Evolutionary conservation across 495 filamentous ascomycete species (phyloP).

Genomic region (Xylaria acuta): DNA sequence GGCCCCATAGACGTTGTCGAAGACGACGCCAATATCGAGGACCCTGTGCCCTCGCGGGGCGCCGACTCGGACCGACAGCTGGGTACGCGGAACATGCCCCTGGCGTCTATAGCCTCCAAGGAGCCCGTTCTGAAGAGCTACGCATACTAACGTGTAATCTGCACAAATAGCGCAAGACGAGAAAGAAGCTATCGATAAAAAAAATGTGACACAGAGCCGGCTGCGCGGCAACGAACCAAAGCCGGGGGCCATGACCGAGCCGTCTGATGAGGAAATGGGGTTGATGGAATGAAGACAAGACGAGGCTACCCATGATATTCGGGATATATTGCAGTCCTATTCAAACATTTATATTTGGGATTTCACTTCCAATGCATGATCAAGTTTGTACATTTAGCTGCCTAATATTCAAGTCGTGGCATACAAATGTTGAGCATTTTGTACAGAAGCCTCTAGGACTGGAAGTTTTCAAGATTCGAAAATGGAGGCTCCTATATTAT

Average conservation of each 20-base stretch:
- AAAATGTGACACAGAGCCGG: not conserved
- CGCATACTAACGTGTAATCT: not conserved
- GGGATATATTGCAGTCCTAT: not conserved
- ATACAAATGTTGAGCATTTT: too few species aligned
- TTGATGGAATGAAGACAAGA: not conserved
- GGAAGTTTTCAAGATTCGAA: too few species aligned
- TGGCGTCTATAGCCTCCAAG: not conserved
- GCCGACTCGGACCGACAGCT: constrained; percentile 5
- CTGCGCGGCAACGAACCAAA: constrained; percentile 10
- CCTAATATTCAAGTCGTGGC: not conserved
- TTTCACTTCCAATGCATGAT: not conserved
- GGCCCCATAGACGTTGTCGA: not conserved
- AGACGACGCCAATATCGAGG: not conserved
- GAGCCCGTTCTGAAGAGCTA: too few species aligned
- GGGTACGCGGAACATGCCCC: not conserved
- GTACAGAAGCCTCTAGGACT: too few species aligned
- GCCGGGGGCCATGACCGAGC: not conserved
- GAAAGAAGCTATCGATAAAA: not conserved
- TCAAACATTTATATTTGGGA: not conserved
- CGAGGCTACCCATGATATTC: too few species aligned
- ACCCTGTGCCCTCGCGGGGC: not conserved
- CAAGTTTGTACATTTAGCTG: not conserved
- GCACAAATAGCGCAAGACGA: not conserved
- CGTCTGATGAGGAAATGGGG: not conserved
- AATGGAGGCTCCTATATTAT: too few species aligned